A percentile compares a stretch with the other conserved stretches of the same genome.
Evolutionary conservation across 352 stramenopile species (phyloP).

Genomic region (Globisporangium recalcitrans): DNA sequence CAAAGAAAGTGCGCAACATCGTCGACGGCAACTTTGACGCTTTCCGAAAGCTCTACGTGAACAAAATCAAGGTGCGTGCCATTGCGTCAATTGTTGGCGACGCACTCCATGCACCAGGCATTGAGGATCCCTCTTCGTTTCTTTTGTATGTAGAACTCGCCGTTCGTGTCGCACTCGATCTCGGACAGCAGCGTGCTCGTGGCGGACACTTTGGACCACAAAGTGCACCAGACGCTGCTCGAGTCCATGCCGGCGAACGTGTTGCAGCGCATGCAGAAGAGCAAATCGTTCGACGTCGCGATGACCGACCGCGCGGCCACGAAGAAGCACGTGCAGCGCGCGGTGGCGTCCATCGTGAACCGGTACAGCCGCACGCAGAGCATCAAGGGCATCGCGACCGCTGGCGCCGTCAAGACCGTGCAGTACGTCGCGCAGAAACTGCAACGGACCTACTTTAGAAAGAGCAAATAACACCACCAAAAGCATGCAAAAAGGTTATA

Average conservation of each 20-base stretch:
- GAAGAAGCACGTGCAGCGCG: conserved; percentile 62
- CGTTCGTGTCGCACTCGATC: conserved; percentile 52
- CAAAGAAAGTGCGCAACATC: conserved; percentile 89
- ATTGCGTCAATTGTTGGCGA: no score
- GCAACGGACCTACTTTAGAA: conserved; percentile 78
- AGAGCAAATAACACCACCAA: conserved; percentile 11
- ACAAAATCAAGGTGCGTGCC: conserved; percentile 55
- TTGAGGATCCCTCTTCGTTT: no score
- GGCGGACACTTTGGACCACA: conserved; percentile 34
- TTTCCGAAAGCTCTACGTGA: conserved; percentile 71
- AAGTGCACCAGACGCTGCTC: conserved; percentile 38
- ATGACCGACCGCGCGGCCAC: conserved; percentile 29
- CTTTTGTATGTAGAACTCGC: conserved; percentile 44
- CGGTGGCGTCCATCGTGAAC: conserved; percentile 65
- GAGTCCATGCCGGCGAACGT: conserved; percentile 52
- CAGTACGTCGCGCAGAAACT: conserved; percentile 83
- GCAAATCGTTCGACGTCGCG: conserved; percentile 21
- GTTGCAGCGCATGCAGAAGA: conserved; percentile 26
- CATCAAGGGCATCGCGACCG: conserved; percentile 86
- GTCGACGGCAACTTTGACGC: conserved; percentile 76
- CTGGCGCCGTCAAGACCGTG: conserved; percentile 72
- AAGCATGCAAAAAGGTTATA: neutral
- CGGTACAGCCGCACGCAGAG: conserved; percentile 85
- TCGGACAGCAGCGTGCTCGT: conserved; percentile 40
- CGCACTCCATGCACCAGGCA: no score